A percentile compares a stretch with the other conserved stretches of the same genome.
Evolutionary conservation across 108 stramenopile genomes (phyloP).

Genomic region (Pseudonitzschia multiseries): DNA sequence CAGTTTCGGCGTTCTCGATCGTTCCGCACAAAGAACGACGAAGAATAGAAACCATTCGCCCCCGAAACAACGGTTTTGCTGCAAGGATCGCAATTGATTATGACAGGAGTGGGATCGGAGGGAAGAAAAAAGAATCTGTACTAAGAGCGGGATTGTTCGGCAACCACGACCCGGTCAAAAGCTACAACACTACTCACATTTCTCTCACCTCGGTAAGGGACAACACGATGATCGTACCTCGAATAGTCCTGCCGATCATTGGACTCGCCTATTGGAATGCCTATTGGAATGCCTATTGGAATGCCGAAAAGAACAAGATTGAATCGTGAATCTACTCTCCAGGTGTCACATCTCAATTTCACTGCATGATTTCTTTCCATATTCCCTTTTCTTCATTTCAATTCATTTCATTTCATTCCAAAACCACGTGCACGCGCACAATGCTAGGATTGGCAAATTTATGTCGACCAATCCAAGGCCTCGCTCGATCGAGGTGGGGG

Average conservation of each 20-base stretch:
- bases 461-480: conserved; percentile 69
- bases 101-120: neutral
- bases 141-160: conserved; percentile 3
- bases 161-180: neutral
- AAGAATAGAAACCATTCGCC: neutral
- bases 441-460: conserved; percentile 78
- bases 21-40: neutral
- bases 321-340: neutral
- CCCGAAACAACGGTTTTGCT: no score
- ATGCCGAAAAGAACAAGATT: neutral
- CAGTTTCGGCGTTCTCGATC: conserved; percentile 2
- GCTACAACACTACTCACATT: neutral
- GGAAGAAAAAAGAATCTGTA: neutral
- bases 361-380: neutral
- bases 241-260: no score
- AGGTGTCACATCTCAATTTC: neutral
- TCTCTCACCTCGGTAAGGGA: conserved; percentile 1
- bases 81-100: no score
- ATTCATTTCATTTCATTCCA: neutral
- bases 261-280: no score
- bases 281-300: neutral
- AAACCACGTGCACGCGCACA: neutral
- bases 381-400: no score
- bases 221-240: no score
- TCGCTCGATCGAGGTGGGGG: conserved; percentile 63